Evolutionary conservation across 495 filamentous ascomycete genomes (phyloP).

Genomic region (Podospora tetraspora): DNA sequence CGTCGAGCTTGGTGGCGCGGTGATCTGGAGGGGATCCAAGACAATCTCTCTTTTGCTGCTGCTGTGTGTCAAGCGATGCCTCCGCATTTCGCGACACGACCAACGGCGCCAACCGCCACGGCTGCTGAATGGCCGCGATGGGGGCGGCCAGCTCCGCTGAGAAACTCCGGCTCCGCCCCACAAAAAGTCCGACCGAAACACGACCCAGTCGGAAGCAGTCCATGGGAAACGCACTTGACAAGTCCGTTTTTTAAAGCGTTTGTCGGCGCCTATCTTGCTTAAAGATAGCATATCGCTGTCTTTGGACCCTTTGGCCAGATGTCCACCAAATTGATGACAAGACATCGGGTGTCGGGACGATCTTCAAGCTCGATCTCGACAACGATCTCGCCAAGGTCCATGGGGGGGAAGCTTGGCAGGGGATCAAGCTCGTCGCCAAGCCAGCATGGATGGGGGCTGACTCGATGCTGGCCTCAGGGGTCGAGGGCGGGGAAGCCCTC

Average conservation of each 20-base stretch:
- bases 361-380: neutral
- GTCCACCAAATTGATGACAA: too few relatives aligned
- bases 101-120: neutral
- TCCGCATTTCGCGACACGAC: neutral
- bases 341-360: neutral
- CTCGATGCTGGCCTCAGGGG: neutral
- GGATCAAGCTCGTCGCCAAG: neutral
- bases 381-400: neutral
- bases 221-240: neutral
- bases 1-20: neutral
- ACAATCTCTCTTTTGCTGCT: neutral
- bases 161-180: conserved; percentile 19
- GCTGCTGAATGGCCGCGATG: neutral
- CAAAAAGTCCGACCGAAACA: conserved; percentile 9
- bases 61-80: neutral
- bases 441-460: neutral
- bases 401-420: neutral
- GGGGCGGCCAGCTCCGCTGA: conserved; percentile 9
- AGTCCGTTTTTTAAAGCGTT: neutral
- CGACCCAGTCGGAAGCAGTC: neutral
- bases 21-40: neutral
- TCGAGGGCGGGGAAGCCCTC: neutral
- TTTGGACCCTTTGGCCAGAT: neutral
- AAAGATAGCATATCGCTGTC: neutral
- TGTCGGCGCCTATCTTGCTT: neutral